Percentiles rank a stretch among this genome's conserved stretches.
These are phyloP conservation scores for Solanum lignicaule DNA, from an alignment of 257 asterid species.

Conservation along the genomic window DNA sequence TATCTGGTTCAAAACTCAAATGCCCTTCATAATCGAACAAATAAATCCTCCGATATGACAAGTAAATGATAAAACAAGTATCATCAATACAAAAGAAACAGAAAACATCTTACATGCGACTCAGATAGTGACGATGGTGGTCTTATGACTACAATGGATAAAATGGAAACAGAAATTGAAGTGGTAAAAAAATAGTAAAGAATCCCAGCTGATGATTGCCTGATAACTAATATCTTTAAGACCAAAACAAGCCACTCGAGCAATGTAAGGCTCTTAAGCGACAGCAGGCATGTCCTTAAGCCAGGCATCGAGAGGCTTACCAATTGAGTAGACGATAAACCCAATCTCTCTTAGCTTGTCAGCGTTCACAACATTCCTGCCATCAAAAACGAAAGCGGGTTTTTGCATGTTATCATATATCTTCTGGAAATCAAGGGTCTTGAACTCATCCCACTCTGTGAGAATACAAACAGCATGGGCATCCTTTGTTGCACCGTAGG, in stretches of 20 bases:
- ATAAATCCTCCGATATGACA: conserved; percentile 3
- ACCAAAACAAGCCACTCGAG: conserved; percentile 4
- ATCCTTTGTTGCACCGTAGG: conserved; percentile 64
- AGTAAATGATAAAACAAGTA: conserved; percentile 12
- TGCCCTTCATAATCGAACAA: background rate
- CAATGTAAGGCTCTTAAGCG: conserved; percentile 26
- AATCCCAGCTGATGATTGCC: conserved; percentile 18
- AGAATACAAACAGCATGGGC: conserved; percentile 79
- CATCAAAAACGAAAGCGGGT: conserved; percentile 75
- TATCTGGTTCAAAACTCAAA: background rate
- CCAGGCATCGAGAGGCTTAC: conserved; percentile 89
- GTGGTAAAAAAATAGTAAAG: conserved; percentile 26
- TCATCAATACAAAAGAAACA: conserved; percentile 29
- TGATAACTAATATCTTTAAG: conserved; percentile 11
- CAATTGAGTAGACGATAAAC: conserved; percentile 71
- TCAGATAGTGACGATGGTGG: conserved; percentile 9
- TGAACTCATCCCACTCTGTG: conserved; percentile 89
- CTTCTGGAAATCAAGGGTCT: conserved; percentile 66
- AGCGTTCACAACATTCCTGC: conserved; percentile 56
- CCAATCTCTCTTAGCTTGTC: conserved; percentile 78
- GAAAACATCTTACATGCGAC: conserved; percentile 15
- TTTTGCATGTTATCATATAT: conserved; percentile 85
- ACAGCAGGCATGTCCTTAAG: conserved; percentile 90
- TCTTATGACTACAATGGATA: conserved; percentile 28
- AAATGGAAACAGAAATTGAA: conserved; percentile 19